Base-by-base conservation (phyloP, 495 filamentous ascomycete genomes). In the Annulohypoxylon bovei region DNA sequence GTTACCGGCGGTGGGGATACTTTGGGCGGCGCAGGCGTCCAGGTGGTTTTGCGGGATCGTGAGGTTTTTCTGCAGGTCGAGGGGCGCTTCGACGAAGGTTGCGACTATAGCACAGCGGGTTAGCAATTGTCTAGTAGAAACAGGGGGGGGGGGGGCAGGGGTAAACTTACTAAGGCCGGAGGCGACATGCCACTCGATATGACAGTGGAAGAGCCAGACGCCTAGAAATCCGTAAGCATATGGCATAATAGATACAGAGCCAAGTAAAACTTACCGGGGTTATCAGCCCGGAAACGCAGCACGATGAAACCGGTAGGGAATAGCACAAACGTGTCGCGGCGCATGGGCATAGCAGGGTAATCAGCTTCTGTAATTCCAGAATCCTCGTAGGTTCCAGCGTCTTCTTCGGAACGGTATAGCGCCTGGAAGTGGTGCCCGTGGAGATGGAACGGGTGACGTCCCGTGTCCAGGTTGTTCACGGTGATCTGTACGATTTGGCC, bases 351-450 rank as follows among this genome's bases (percentile, higher is more conserved):
- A 3, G 42, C 39, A 0, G 78, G 70, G 49, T 76, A 82, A 33
- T 85, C 84, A 8, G 72, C 77, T 6, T 81, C 79, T 12, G 77
- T 74, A 6, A 79, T 55, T 16, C 84, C 84, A 6, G 86, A 76
- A 5, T 79, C 76, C 33, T 78, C 76, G 46, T 81, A 86, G 1
- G 73, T 76, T 11, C 83, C 84, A 1, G 77, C 81, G 6, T 82
- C 76, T 39, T 81, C 75, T 0, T 68, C 80, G 4, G 83, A 83
- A 32, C 84, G 82, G 54, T 78, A 77, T 16, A 85, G 62, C 2
- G 89, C 81, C 74, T 95, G 93, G 81, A 94, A 95, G 62, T 86
- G 79, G 79, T 95, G 93, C 12, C 93, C 93, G 84, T 97, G 93
- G 1, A 96, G 82, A 81, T 97, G 92, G 85, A 95, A 95, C 0